Evolutionary conservation across 2,329 filamentous ascomycete genomes (phyloP).

Genomic region (Leptographium flavum): DNA sequence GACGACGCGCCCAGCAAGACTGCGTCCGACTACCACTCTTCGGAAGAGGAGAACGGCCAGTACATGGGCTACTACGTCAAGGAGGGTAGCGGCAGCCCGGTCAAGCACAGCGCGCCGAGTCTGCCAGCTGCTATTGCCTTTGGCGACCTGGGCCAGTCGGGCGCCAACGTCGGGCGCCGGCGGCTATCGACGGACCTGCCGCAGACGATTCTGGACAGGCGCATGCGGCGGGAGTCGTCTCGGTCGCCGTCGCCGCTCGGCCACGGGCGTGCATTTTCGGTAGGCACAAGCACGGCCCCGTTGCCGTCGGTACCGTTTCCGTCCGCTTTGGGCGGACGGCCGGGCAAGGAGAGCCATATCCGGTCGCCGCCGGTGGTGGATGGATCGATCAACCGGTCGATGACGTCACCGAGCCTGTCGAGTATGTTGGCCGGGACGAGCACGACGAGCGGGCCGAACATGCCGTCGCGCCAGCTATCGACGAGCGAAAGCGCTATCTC

Average conservation of each 20-base stretch:
- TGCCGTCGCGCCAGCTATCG: constrained; percentile 15
- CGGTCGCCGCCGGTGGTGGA: constrained; percentile 25
- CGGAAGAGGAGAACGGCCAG: constrained; percentile 30
- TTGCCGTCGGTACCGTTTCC: constrained; percentile 25
- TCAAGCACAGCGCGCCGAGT: constrained; percentile 13
- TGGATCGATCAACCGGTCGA: constrained; percentile 21
- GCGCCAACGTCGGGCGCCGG: constrained; percentile 17
- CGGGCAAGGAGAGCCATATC: constrained; percentile 17
- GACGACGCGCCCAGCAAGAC: constrained; percentile 27
- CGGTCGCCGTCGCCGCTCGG: constrained; percentile 42
- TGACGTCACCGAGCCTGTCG: background rate
- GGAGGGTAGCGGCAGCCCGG: constrained; percentile 16
- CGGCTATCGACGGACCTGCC: constrained; percentile 39
- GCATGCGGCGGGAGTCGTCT: constrained; percentile 34
- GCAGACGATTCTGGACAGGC: constrained; percentile 36
- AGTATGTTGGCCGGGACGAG: background rate
- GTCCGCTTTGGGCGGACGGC: constrained; percentile 13
- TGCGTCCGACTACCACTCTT: constrained; percentile 26
- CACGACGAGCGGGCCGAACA: constrained; percentile 2
- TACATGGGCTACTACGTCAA: constrained; percentile 24
- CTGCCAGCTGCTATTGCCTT: constrained; percentile 28
- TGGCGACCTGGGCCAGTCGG: constrained; percentile 27
- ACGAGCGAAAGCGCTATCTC: constrained; percentile 14
- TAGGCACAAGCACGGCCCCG: constrained; percentile 25
- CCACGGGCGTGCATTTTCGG: constrained; percentile 30